A percentile compares a stretch with the other conserved stretches of the same genome.
Conservation (phyloP, 1,139 yeast genomes). For the Diutina ranongensis region DNA sequence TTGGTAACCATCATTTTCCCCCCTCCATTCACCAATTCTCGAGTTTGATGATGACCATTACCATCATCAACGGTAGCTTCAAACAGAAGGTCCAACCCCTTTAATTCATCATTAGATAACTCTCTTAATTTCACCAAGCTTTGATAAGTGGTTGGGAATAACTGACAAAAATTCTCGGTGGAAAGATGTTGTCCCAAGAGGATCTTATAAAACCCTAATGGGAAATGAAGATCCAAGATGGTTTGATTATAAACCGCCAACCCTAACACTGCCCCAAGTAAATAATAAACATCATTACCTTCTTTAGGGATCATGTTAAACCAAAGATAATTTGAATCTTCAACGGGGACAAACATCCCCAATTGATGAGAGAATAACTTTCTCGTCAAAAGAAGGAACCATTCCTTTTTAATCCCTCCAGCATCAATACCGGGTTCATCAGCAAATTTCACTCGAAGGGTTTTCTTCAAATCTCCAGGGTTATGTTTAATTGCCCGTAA, state of each 20-base stretch:
- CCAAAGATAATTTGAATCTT: conserved; percentile 70
- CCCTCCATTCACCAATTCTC: conserved; percentile 52
- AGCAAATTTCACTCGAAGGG: conserved; percentile 64
- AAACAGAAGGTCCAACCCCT: conserved; percentile 21
- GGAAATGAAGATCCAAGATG: conserved; percentile 69
- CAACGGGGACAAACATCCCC: conserved; percentile 51
- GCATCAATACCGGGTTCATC: conserved; percentile 92
- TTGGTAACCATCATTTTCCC: conserved; percentile 37
- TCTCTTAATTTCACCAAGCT: conserved; percentile 45
- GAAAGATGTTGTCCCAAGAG: conserved; percentile 45
- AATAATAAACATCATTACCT: conserved; percentile 45
- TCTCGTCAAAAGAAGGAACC: conserved; percentile 69
- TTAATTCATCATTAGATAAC: conserved; percentile 22
- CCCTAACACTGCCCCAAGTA: conserved; percentile 80
- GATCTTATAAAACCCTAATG: conserved; percentile 65
- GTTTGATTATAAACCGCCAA: conserved; percentile 86
- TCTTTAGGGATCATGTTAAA: conserved; percentile 42
- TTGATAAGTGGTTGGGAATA: conserved; percentile 56
- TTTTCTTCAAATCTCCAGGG: conserved; percentile 57
- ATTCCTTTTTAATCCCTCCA: conserved; percentile 87
- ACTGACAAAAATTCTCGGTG: conserved; percentile 50
- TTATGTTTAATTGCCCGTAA: conserved; percentile 49
- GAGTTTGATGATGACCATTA: conserved; percentile 11
- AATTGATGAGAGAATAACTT: conserved; percentile 57
- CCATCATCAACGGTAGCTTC: conserved; percentile 15